phyloP scores from a whole-genome alignment of 805 yeast genomes.

The Starmerella floris region DNA sequence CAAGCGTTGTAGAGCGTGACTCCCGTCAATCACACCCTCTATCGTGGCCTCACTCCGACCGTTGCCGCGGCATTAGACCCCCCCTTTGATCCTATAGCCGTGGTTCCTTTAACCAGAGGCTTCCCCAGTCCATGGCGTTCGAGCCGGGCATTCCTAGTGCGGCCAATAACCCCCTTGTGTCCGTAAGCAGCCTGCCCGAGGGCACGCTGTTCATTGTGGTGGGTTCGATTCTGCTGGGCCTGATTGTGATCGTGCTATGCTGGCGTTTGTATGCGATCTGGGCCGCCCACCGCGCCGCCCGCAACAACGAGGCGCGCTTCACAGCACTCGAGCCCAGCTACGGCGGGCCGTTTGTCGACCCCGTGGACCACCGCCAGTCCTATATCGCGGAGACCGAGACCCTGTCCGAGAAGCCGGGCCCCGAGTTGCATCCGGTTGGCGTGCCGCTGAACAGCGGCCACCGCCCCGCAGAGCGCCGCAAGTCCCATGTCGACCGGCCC shows the following conservation, averaged over 20 bases:
- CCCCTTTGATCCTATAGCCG: no score
- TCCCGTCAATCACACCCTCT: no score
- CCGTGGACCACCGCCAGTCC: conserved; percentile 16
- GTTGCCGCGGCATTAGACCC: no score
- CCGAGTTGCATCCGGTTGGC: conserved; percentile 8
- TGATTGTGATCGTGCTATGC: conserved; percentile 37
- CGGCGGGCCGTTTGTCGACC: conserved; percentile 21
- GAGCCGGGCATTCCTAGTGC: conserved; percentile 45
- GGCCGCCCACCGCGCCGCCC: conserved; percentile 40
- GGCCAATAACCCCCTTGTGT: conserved; percentile 50
- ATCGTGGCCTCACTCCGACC: no score
- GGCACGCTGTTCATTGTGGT: conserved; percentile 79
- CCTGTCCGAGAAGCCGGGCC: conserved; percentile 13
- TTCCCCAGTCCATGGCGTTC: conserved; percentile 6
- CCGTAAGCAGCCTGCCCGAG: conserved; percentile 39
- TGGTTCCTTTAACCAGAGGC: no score
- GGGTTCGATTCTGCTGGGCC: conserved; percentile 53
- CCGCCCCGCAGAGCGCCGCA: conserved; percentile 1
- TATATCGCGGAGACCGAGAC: conserved; percentile 6
- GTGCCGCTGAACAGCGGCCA: conserved; percentile 13
- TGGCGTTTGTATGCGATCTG: conserved; percentile 41
- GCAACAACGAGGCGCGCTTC: conserved; percentile 29
- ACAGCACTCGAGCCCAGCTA: conserved; percentile 17
- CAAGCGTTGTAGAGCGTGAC: no score
- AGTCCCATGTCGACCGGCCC: neutral